Base-by-base conservation (phyloP, 1,139 yeast species). In the Saccharomycopsis hybrid region DNA sequence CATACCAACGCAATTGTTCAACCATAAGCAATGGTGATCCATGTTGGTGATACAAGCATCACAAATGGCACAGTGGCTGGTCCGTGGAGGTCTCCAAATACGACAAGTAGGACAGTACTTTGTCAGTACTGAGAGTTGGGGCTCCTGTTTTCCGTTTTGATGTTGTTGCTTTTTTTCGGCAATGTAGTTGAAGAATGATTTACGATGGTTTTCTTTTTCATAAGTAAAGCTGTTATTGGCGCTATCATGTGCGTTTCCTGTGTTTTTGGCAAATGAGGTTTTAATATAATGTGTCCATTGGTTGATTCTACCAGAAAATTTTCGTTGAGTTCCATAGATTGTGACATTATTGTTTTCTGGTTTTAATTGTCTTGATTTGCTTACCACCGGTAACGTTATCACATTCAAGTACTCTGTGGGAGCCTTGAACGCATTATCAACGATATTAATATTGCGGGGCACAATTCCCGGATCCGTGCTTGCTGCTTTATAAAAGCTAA, bases 21-120 rank as follows among this genome's bases (percentile, higher is more conserved):
- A 64, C 90, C 92, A 86, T 5, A 77, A 65, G 61, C 95, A 86
- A 65, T 86, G 95, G 62, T 86, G 95, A 62, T 86, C 95, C 60
- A 77, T 80, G 35, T 77, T 65, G 50, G 69, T 60, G 3, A 81
- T 67, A 60, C 95, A 86, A 41, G 71, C 69, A 49, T 76, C 74
- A 62, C 95, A 86, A 4, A 69, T 68, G 2, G 85, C 74, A 60
- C 96, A 86, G 63, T 86, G 96, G 41, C 76, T 68, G 1, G 78
- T 62, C 51, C 95, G 64, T 1, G 90, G 88, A 1, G 92, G 89
- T 56, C 89, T 72, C 75, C 83, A 73, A 27, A 77, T 67, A 11
- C 74, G 65, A 63, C 96, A 86, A 0, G 92, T 79, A 2, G 68
- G 51, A 56, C 84, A 78, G 56, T 77, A 78, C 54, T 75, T 73